Evolutionary conservation across 2,329 filamentous ascomycete genomes (phyloP), one percentile per base, ranked within the genome.

Genomic region (Aspergillus neotritici): DNA sequence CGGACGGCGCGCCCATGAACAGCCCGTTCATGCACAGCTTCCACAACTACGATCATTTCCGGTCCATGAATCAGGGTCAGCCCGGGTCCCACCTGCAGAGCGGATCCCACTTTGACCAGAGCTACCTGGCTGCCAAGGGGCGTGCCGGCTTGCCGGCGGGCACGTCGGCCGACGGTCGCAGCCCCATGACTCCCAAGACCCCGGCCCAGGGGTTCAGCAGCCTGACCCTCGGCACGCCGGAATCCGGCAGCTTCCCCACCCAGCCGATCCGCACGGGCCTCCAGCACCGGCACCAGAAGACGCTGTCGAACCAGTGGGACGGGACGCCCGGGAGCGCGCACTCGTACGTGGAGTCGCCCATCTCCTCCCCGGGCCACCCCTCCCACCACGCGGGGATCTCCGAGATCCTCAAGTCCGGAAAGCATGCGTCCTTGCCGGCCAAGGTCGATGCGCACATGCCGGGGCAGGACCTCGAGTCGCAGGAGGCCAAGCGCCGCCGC

Each of bases 401-500:
- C 13, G 90, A 95, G 59, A 86, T 96, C 40, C 78, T 98, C 62
- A 83, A 90, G 62, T 74, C 74, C 33, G 88, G 87, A 62, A 89
- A 87, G 47, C 86, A 87, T 57, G 86, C 86, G 30, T 96, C 91
- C 1, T 83, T 97, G 71, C 91, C 91, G 2, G 79, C 88, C 29
- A 96, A 96, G 71, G 82, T 96, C 40, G 77, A 80, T 52, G 78
- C 58, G 28, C 71, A 73, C 44, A 57, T 66, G 35, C 57, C 60
- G 5, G 67, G 67, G 6, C 68, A 69, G 41, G 71, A 74, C 12
- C 75, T 85, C 40, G 87, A 93, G 42, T 84, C 88, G 1, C 89
- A 95, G 60, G 93, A 97, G 64, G 89, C 90, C 58, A 97, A 97
- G 78, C 81, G 89, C 56, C 87, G 91, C 65, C 80, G 90, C 48